Base-by-base conservation (phyloP, 2,329 filamentous ascomycete species). In the Metarhizium sp. region DNA sequence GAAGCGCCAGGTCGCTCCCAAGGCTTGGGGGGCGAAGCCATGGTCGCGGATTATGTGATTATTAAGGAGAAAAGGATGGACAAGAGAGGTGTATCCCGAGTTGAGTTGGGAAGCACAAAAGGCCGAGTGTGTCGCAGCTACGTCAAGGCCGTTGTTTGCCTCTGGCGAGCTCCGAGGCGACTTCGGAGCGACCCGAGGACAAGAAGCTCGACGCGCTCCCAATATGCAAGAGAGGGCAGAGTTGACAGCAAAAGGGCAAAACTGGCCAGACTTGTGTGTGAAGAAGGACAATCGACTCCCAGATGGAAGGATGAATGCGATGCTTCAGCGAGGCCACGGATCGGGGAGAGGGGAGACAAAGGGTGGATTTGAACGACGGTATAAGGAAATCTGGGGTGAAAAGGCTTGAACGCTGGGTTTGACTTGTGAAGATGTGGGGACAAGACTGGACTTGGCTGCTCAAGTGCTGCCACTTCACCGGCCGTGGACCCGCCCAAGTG, bases 1-100 rank as follows among this genome's bases (percentile, higher is more conserved):
- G 77, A 77, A 59, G 82, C 81, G 72, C 86, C 87, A 61, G 86
- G 81, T 71, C 87, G 83, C 75, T 99, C 94, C 94, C 94, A 99
- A 50, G 94, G 94, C 75, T 99, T 99, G 55, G 94, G 94, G 68
- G 94, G 94, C 71, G 92, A 96, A 60, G 81, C 81, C 79, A 85
- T 85, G 60, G 40, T 58, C 46, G 59, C 38, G 20, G 54, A 50
- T 30, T 16, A 16, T 46, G 46, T 20, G 18, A 14, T 25, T 34
- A 34, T n/a, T 30, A 56, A 20, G 38, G 38, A 25, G 50, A 8
- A 48, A 34, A 34, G 42, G 18, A 51, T n/a, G 34, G n/a, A 4
- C 20, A 25, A 40, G 7, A 16, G 52, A 52, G 38, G 54, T 6
- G n/a, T 20, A 13, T 46, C 43, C 43, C 43, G 18, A n/a, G 43